Percentiles rank a stretch among this genome's conserved stretches.
Conservation (phyloP, 2,329 filamentous ascomycete genomes). For the Exophiala sp. region DNA sequence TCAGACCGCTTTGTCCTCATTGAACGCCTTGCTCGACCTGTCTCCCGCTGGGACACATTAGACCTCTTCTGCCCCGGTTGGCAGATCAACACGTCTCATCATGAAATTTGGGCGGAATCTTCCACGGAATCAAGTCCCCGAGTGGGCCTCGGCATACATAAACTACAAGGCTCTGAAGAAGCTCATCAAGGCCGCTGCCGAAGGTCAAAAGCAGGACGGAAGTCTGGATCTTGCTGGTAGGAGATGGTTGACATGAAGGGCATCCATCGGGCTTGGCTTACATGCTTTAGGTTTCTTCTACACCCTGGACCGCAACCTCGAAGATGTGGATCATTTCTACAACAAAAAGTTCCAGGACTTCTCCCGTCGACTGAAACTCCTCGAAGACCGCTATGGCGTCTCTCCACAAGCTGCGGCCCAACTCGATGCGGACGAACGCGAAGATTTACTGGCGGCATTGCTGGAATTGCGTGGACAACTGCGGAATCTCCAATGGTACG, state of each 20-base stretch:
- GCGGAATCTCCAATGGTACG: constrained; percentile 93
- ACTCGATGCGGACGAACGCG: constrained; percentile 79
- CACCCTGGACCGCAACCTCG: constrained; percentile 90
- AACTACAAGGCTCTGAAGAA: constrained; percentile 67
- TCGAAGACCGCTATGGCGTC: constrained; percentile 81
- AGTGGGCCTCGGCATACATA: constrained; percentile 48
- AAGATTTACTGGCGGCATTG: constrained; percentile 84
- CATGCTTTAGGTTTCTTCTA: constrained; percentile 79
- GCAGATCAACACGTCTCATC: constrained; percentile 17
- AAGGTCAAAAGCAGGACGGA: constrained; percentile 61
- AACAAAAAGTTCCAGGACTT: constrained; percentile 90
- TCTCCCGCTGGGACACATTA: constrained; percentile 2
- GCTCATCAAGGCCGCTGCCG: constrained; percentile 73
- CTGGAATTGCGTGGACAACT: constrained; percentile 82
- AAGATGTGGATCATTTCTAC: constrained; percentile 94
- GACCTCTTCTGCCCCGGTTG: not conserved
- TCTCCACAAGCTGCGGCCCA: constrained; percentile 62
- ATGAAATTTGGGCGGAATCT: constrained; percentile 50
- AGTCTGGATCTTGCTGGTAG: constrained; percentile 86
- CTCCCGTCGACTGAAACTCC: constrained; percentile 72
- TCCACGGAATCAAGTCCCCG: constrained; percentile 45
- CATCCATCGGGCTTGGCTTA: constrained; percentile 20
- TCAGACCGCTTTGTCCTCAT: constrained; percentile 18
- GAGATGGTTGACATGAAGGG: constrained; percentile 37
- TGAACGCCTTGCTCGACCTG: constrained; percentile 8